A percentile compares a stretch with the other conserved stretches of the same genome.
Conservation (phyloP, 78 protist species). For the Parvularia atlantis region DNA sequence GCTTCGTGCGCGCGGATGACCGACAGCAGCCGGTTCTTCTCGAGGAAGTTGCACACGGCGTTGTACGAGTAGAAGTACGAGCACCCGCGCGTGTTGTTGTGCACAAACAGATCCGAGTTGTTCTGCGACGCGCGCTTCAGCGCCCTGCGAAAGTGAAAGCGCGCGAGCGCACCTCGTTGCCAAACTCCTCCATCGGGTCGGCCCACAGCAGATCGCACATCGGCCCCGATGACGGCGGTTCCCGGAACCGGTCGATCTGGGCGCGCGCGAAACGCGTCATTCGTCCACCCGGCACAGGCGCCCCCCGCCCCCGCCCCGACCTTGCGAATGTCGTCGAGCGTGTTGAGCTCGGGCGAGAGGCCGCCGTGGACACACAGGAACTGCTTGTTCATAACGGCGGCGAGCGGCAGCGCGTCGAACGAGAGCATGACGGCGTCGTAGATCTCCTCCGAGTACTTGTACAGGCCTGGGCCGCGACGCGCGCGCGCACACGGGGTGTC, state of each 20-base stretch:
- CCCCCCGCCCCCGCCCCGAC: too few relatives aligned
- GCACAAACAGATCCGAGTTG: slow-evolving; percentile 14
- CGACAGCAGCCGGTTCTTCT: slow-evolving; percentile 75
- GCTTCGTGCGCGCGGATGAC: slow-evolving; percentile 98
- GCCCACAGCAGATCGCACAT: slow-evolving; percentile 96
- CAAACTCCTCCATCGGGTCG: slow-evolving; percentile 89
- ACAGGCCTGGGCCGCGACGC: too few relatives aligned
- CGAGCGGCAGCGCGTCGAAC: slow-evolving; percentile 88
- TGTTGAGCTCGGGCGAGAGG: slow-evolving; percentile 83
- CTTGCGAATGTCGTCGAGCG: slow-evolving; percentile 31
- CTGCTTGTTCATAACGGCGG: slow-evolving; percentile 77
- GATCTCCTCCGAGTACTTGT: slow-evolving; percentile 71
- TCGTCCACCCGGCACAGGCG: too few relatives aligned
- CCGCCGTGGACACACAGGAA: slow-evolving; percentile 97
- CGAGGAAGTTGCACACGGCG: slow-evolving; percentile 84
- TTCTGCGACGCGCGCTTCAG: too few relatives aligned
- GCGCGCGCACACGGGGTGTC: too few relatives aligned
- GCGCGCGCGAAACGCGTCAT: too few relatives aligned
- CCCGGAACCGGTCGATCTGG: slow-evolving; percentile 82
- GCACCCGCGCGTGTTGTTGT: slow-evolving; percentile 88
- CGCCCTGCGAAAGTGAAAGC: too few relatives aligned
- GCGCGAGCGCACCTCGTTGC: too few relatives aligned
- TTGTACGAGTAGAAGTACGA: slow-evolving; percentile 58
- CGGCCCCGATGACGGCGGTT: slow-evolving; percentile 89
- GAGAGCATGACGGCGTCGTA: slow-evolving; percentile 75